Conservation (phyloP, 768 basidiomycete genomes). For the Tylopilus rubrobrunneus region DNA sequence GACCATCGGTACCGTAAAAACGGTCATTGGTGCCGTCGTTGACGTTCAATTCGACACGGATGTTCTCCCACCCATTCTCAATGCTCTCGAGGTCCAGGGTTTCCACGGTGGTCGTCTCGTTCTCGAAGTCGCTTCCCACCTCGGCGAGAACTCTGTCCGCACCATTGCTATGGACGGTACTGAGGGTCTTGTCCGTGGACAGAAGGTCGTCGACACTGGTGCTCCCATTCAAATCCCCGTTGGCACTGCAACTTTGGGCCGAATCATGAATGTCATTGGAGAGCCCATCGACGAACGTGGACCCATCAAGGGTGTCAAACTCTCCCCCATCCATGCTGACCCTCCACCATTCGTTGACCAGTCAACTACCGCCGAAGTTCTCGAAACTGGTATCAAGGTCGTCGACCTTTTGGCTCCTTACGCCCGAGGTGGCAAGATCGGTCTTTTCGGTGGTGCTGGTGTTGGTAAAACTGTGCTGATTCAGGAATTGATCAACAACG, state of each 20-base stretch:
- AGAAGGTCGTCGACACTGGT: conserved; percentile 96
- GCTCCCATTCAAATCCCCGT: conserved; percentile 96
- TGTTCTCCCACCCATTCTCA: conserved; percentile 89
- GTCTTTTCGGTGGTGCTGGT: conserved; percentile 99
- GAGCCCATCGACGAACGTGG: conserved; percentile 99
- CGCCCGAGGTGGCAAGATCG: conserved; percentile 99
- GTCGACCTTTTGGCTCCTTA: conserved; percentile 99
- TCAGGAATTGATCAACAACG: conserved; percentile 99
- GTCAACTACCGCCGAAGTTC: conserved; percentile 96
- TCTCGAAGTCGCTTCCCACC: conserved; percentile 96
- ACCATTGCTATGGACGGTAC: conserved; percentile 99
- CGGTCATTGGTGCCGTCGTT: conserved; percentile 99
- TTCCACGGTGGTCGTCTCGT: conserved; percentile 96
- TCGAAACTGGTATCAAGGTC: conserved; percentile 99
- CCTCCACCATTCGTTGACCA: conserved; percentile 98
- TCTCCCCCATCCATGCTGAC: conserved; percentile 92
- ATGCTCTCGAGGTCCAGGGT: conserved; percentile 96
- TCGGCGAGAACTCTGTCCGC: conserved; percentile 98
- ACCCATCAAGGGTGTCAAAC: conserved; percentile 93
- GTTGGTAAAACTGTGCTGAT: conserved; percentile 99
- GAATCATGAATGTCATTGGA: conserved; percentile 99
- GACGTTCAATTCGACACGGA: conserved; percentile 98
- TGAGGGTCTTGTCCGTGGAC: conserved; percentile 98
- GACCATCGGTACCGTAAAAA: conserved; percentile 81
- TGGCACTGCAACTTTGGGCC: conserved; percentile 89